Evolutionary conservation across 2,329 filamentous ascomycete species (phyloP).

Genomic region (Chaetomium sp.): DNA sequence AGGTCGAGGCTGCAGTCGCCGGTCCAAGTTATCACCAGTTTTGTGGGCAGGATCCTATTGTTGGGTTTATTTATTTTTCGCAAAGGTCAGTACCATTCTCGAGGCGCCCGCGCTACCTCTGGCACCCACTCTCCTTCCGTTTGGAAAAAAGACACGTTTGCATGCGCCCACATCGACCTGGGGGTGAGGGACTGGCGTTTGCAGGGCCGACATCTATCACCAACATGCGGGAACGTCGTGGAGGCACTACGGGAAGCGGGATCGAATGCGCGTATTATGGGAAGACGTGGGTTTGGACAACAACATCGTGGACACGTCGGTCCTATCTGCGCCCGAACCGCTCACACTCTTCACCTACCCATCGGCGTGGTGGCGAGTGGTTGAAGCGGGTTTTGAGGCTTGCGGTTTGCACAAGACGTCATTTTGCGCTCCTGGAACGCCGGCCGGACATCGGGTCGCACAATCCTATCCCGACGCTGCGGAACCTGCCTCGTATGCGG

Average conservation of each 20-base stretch:
- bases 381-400: neutral
- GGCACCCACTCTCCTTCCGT: neutral
- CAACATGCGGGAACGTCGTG: neutral
- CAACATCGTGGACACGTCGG: neutral
- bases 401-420: neutral
- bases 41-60: neutral
- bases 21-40: constrained; percentile 21
- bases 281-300: neutral
- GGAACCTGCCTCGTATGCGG: constrained; percentile 7
- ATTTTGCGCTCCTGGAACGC: neutral
- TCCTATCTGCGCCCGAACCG: neutral
- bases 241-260: neutral
- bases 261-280: constrained; percentile 21
- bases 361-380: neutral
- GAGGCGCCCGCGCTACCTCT: neutral
- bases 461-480: constrained; percentile 12
- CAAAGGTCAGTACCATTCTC: constrained; percentile 29
- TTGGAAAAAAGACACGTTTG: constrained; percentile 24
- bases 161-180: constrained; percentile 16
- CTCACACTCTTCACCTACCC: neutral
- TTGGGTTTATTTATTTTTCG: constrained; percentile 17
- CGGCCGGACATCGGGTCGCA: constrained; percentile 16
- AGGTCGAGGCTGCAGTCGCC: constrained; percentile 30
- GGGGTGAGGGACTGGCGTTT: neutral
- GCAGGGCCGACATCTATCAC: constrained; percentile 1